A percentile compares a stretch with the other conserved stretches of the same genome.
Conservation (phyloP, 83 land plant species). For the Diphasiastrum complanatum region DNA sequence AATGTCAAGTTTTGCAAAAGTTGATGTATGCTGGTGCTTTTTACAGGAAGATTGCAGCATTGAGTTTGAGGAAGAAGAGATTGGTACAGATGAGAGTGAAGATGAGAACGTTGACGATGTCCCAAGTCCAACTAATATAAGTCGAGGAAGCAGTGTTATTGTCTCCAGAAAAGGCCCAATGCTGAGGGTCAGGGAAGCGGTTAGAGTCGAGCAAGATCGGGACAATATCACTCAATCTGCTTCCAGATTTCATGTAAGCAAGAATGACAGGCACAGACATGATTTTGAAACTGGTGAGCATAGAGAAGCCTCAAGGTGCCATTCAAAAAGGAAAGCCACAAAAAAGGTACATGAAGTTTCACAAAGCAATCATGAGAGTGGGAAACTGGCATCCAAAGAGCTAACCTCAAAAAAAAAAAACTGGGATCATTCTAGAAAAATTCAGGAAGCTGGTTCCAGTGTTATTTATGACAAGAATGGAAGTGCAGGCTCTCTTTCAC, state of each 20-base stretch:
- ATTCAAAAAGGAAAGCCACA: too few relatives aligned
- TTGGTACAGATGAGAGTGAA: constrained; percentile 14
- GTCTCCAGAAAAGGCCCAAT: not conserved
- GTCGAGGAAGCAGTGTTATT: not conserved
- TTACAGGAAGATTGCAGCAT: constrained; percentile 11
- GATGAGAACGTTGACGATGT: not conserved
- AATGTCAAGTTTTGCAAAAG: not conserved
- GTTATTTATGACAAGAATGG: too few relatives aligned
- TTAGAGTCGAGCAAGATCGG: not conserved
- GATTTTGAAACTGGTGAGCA: too few relatives aligned
- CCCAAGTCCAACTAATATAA: not conserved
- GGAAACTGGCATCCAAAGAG: too few relatives aligned
- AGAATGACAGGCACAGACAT: not conserved
- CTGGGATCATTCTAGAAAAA: too few relatives aligned
- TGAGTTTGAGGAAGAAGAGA: constrained; percentile 24
- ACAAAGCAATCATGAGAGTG: too few relatives aligned
- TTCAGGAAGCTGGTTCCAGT: too few relatives aligned
- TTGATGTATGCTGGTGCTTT: not conserved
- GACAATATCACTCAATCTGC: not conserved
- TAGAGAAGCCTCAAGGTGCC: too few relatives aligned
- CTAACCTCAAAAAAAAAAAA: too few relatives aligned
- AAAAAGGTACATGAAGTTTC: too few relatives aligned
- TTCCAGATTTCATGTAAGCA: not conserved
- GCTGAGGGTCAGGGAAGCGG: not conserved
- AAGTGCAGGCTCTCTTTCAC: too few relatives aligned